phyloP scores from a whole-genome alignment of 2,329 filamentous ascomycete species.

The Colletotrichum higginsianum region DNA sequence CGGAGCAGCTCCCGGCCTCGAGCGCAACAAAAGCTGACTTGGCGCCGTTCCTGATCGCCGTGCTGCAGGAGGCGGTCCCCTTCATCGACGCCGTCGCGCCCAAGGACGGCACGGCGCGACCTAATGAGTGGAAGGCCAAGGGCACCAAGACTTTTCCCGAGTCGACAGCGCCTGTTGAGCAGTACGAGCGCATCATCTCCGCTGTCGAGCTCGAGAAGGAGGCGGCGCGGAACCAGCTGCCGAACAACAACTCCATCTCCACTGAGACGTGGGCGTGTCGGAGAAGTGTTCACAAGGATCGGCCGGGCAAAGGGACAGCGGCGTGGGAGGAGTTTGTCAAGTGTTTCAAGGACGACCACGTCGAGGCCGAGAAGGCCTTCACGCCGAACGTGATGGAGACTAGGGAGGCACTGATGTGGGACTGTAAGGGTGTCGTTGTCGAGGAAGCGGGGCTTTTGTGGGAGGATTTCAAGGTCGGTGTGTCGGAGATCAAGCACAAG shows the following conservation, averaged over 20 bases:
- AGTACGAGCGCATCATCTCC: conserved; percentile 66
- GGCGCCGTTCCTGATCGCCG: conserved; percentile 63
- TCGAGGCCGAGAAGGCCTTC: conserved; percentile 57
- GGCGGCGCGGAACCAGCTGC: conserved; percentile 52
- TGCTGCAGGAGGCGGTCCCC: conserved; percentile 71
- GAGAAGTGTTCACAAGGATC: conserved; percentile 72
- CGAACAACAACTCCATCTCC: conserved; percentile 43
- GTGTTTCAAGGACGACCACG: conserved; percentile 68
- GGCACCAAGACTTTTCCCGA: conserved; percentile 63
- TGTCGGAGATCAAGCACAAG: conserved; percentile 77
- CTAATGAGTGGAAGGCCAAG: conserved; percentile 67
- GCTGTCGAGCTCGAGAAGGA: conserved; percentile 59
- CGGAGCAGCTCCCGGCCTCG: conserved; percentile 62
- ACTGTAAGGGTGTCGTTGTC: conserved; percentile 58
- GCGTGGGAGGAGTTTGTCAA: conserved; percentile 75
- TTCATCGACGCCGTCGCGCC: conserved; percentile 72
- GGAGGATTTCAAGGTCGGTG: conserved; percentile 62
- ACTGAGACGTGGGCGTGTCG: conserved; percentile 76
- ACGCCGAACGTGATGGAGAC: conserved; percentile 56
- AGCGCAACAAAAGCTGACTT: conserved; percentile 60
- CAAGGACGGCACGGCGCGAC: conserved; percentile 49
- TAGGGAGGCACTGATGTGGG: conserved; percentile 60
- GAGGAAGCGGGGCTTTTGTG: conserved; percentile 58
- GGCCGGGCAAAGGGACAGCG: conserved; percentile 66
- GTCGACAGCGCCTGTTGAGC: conserved; percentile 66